Base-by-base conservation (phyloP, 306 rosid species). In the Senna siamea region DNA sequence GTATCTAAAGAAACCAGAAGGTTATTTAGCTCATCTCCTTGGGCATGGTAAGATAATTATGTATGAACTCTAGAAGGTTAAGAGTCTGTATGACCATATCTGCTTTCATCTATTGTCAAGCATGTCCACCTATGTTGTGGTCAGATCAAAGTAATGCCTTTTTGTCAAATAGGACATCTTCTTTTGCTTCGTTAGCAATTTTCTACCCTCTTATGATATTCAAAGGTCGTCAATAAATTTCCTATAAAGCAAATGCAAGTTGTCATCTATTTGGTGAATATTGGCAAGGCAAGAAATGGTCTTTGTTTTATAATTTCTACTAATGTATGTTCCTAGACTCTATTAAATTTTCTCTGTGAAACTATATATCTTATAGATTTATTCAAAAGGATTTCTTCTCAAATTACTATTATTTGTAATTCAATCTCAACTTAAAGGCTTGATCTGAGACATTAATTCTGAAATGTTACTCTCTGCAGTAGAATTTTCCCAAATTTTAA, bases 1-100 rank as follows among this genome's bases (percentile, higher is more conserved):
- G 54, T 94, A 91, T 84, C 65, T 89, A 81, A 91, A 84, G 89
- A 94, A 94, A 80, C 96, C 97, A 38, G 90, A 94, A 85, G 94
- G 88, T 84, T 94, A 94, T 88, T 70, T 94, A 76, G 92, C 97
- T 32, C 97, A 91, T 84, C 85, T 94, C 80, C 95, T 94, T n/a
- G 97, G 98, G 54, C 96, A 94, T 75, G 98, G 98, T 94, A 86
- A 81, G 89, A 76, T 79, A 59, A 61, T 64, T 59, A 73, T 51
- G 48, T 41, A 32, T 79, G 65, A 75, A 58, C 26, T 28, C 63
- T 44, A 40, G 59, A 66, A 54, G 35, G 56, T 46, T 20, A 55
- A 48, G 73, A 55, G 11, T 73, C 55, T 19, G 19, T 71, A 59
- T 59, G 12, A 68, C 50, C 15, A 15, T 75, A 59, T 59, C 65